Evolutionary conservation across 164 flowering plant species (phyloP), one percentile per base, ranked within the genome.

Genomic region (Dillenia suffruticosa): DNA sequence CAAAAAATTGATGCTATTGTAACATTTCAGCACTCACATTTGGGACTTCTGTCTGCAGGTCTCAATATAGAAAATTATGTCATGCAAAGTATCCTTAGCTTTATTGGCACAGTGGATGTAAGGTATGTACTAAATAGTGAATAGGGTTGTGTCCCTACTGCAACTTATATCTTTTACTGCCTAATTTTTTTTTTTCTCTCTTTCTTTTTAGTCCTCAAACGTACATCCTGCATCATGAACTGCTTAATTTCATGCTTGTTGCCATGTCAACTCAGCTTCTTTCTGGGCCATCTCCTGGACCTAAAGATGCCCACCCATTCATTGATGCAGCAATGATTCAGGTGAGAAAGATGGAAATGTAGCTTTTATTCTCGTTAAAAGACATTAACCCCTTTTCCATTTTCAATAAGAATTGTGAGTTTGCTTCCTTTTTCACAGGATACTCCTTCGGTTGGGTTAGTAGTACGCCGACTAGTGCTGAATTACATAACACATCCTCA

Each of bases 211-310:
- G 99, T 75, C 70, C 92, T 60, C 61, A 68, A 24, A 84, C 95
- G 9, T 88, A 78, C 63, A 79, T 77, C 62, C 81, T 94, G 58
- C 99, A 94, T 73, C 79, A 79, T 69, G 99, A 91, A 70, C 82
- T 91, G 76, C 89, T 91, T 68, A 83, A 85, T 73, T 91, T 94
- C 72, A 76, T 86, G 89, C 79, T 94, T 54, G 82, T 86, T 63
- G 83, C 96, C 49, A 85, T 91, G 92, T 91, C 99, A 54, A 91
- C 96, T 73, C 99, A 94, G 71, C 96, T 94, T 76, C 84, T 81
- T 54, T 78, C 86, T 68, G 96, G 88, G 57, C 95, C 97, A 68
- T 81, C 95, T 63, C 93, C 92, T 13, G 89, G 94, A 70, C 89
- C 83, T 55, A 68, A 73, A 63, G 97, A 89, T 72, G 76, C 76